Base-by-base conservation (phyloP, 177 flowering plant species). In the Tripterygium wilfordii region DNA sequence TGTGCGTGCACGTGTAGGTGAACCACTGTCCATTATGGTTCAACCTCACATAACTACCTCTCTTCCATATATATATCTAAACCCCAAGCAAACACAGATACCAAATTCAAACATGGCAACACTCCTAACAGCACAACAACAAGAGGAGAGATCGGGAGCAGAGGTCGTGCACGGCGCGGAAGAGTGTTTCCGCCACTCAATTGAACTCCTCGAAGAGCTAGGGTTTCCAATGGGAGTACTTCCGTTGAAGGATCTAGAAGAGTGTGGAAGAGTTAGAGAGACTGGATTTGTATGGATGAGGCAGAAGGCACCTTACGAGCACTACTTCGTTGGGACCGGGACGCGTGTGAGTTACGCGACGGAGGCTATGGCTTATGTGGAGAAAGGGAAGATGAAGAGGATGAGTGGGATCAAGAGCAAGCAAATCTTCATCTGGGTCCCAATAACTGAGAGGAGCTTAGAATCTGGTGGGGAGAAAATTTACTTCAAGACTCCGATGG, bases 211-310 rank as follows among this genome's bases (percentile, higher is more conserved):
- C 4, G 58, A 66, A 20, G 97, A 90, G 56, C 65, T 90, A 2
- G 97, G 97, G 2, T 87, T 90, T 48, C 97, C 97, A 3, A 72
- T 61, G 24, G 96, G 96, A 0, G 80, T 87, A 0, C 63, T 91
- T 8, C 95, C 96, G 0, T 43, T 88, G 45, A 38, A 68, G 51
- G 85, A 85, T 39, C 79, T 91, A 1, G 91, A 43, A 23, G 98
- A 91, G 65, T 91, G 96, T 24, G 98, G 98, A 17, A 46, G 79
- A 38, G 88, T 83, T 0, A 47, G 62, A 4, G 83, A 72, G 35
- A 91, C 96, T 0, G 98, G 98, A 31, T 91, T 85, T 42, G 83
- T 88, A 16, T 88, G 96, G 98, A 91, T 91, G 98, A 88, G 75
- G 41, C 85, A 65, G 46, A 82, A 70, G 69, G 68, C 64, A 0